Percentiles rank a stretch among this genome's conserved stretches.
These are phyloP conservation scores for Metahyphopichia silvanorum DNA, from an alignment of 805 yeast genomes.

Conservation along the genomic window DNA sequence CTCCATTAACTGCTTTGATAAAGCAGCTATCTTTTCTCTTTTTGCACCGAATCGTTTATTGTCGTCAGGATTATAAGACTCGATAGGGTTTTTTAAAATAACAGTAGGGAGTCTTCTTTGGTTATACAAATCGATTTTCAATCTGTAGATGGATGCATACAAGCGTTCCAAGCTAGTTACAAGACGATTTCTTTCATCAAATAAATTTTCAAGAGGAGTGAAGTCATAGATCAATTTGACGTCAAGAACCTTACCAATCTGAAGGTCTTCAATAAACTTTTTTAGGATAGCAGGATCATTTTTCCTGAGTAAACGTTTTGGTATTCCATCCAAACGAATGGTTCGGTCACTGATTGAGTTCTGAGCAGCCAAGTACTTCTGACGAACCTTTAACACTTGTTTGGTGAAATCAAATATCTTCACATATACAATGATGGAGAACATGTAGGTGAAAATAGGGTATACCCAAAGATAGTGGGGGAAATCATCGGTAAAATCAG, in stretches of 20 bases:
- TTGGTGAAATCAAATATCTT: conserved; percentile 46
- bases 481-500: conserved; percentile 32
- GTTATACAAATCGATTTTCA: conserved; percentile 39
- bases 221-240: conserved; percentile 48
- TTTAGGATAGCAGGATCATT: conserved; percentile 42
- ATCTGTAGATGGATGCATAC: conserved; percentile 40
- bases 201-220: conserved; percentile 37
- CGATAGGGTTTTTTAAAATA: conserved; percentile 12
- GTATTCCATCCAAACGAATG: conserved; percentile 53
- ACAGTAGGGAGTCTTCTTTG: conserved; percentile 31
- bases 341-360: conserved; percentile 60
- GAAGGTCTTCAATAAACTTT: conserved; percentile 50
- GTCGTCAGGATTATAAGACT: conserved; percentile 7
- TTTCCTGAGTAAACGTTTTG: conserved; percentile 33
- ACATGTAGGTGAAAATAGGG: conserved; percentile 53
- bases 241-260: conserved; percentile 52
- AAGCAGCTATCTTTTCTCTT: conserved; percentile 27
- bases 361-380: conserved; percentile 56
- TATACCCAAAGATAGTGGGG: conserved; percentile 49
- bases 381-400: conserved; percentile 49
- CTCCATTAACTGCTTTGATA: conserved; percentile 29
- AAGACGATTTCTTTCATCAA: conserved; percentile 28
- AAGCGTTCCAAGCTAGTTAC: conserved; percentile 36
- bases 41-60: conserved; percentile 20
- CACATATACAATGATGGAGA: conserved; percentile 46